These are phyloP conservation scores for Lentinula guzmanii DNA, from an alignment of 768 basidiomycete genomes.

Conservation along the genomic window DNA sequence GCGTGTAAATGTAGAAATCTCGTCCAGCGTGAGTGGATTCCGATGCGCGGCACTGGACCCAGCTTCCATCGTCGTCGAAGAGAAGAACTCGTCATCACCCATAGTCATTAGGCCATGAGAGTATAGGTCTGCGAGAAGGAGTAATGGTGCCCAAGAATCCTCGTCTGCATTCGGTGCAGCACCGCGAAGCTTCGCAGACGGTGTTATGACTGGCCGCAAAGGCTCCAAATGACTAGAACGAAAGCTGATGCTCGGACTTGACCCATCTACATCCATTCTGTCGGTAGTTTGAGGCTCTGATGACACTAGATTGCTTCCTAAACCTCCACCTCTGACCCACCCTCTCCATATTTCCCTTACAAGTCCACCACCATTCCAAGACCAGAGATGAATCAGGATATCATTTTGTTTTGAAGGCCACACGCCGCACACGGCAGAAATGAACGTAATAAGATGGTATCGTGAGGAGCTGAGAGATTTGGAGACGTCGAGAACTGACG, in stretches of 20 bases:
- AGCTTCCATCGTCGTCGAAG: constrained; percentile 8
- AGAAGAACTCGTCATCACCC: constrained; percentile 96
- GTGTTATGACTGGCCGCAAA: background rate
- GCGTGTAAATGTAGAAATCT: constrained; percentile 69
- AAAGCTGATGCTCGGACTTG: background rate
- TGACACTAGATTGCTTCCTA: constrained; percentile 31
- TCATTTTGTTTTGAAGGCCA: constrained; percentile 57
- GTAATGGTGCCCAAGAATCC: constrained; percentile 57
- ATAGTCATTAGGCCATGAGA: constrained; percentile 81
- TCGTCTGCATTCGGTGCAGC: background rate
- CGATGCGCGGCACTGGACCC: constrained; percentile 27
- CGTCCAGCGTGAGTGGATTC: constrained; percentile 80
- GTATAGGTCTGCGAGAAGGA: constrained; percentile 80
- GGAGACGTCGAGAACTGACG: constrained; percentile 41
- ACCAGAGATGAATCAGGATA: constrained; percentile 49
- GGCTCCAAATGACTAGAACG: constrained; percentile 1
- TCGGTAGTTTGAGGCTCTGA: background rate
- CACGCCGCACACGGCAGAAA: constrained; percentile 49
- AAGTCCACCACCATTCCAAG: constrained; percentile 48
- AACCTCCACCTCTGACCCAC: constrained; percentile 50
- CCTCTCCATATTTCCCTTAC: constrained; percentile 72
- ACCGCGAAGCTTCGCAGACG: constrained; percentile 29
- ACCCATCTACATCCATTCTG: constrained; percentile 25
- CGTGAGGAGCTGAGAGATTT: constrained; percentile 15
- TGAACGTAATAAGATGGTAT: constrained; percentile 22